Evolutionary conservation across 768 basidiomycete species (phyloP).

Genomic region (Agrocybe pediades): DNA sequence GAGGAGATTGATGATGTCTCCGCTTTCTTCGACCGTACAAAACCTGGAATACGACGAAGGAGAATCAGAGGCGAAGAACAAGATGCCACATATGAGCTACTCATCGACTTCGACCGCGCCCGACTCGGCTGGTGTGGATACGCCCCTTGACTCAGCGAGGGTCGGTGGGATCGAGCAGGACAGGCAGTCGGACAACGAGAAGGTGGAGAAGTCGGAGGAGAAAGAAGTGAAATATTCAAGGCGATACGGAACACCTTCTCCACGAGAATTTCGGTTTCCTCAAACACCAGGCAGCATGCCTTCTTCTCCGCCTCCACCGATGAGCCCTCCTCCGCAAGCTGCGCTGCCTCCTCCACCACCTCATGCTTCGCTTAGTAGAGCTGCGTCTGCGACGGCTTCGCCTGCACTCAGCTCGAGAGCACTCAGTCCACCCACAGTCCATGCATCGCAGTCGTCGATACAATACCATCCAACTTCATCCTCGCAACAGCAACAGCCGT

Average conservation of each 20-base stretch:
- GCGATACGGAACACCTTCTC: no score
- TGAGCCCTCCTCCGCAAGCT: background rate
- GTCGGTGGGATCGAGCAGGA: no score
- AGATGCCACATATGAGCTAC: slow-evolving; percentile 18
- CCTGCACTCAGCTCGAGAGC: no score
- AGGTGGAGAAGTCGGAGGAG: no score
- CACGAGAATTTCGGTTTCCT: background rate
- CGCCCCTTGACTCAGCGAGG: background rate
- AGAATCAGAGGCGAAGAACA: slow-evolving; percentile 7
- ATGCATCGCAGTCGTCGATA: no score
- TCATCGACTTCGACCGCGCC: slow-evolving; percentile 28
- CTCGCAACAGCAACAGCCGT: no score
- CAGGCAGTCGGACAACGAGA: no score
- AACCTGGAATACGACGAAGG: slow-evolving; percentile 15
- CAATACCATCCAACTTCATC: no score
- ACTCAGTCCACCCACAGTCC: no score
- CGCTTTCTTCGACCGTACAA: background rate
- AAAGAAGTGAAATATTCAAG: no score
- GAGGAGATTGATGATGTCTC: slow-evolving; percentile 1
- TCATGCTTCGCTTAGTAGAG: no score
- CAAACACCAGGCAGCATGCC: background rate
- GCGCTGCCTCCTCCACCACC: slow-evolving; percentile 14
- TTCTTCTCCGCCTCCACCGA: background rate
- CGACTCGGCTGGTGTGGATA: slow-evolving; percentile 11
- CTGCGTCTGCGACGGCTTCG: no score